These are phyloP conservation scores for Streptanthus diversifolius DNA, from an alignment of 345 rosid species.

Conservation along the genomic window DNA sequence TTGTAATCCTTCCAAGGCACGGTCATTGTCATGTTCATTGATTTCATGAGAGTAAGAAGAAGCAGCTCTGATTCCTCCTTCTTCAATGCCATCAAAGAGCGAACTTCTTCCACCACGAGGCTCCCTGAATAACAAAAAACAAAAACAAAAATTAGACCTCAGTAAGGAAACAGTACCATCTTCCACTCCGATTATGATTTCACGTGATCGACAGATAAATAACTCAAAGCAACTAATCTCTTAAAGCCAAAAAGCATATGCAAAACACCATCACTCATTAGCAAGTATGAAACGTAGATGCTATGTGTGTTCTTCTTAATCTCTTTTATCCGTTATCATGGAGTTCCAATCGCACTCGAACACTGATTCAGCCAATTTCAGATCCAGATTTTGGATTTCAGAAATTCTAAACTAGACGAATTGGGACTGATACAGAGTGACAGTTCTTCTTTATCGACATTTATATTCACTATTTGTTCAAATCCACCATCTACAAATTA, in stretches of 20 bases:
- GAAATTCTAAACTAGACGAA: background rate
- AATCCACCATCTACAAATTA: slow-evolving; percentile 17
- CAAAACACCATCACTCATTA: slow-evolving; percentile 1
- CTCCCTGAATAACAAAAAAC: slow-evolving; percentile 52
- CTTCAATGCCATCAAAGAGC: slow-evolving; percentile 91
- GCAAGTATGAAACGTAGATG: background rate
- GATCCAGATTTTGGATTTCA: background rate
- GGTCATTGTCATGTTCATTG: slow-evolving; percentile 89
- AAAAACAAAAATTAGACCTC: background rate
- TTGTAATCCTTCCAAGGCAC: slow-evolving; percentile 90
- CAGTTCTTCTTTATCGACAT: background rate
- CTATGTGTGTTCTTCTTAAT: background rate
- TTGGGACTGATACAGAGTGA: background rate
- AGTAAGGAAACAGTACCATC: too few species aligned
- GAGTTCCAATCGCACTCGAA: background rate
- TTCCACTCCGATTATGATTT: background rate
- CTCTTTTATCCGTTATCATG: too few species aligned
- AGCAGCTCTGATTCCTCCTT: slow-evolving; percentile 90
- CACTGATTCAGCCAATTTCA: background rate
- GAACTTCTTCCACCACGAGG: slow-evolving; percentile 58
- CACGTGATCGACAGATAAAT: background rate
- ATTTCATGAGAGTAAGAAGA: slow-evolving; percentile 86
- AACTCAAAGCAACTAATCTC: slow-evolving; percentile 7
- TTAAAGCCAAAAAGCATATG: background rate
- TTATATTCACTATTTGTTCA: slow-evolving; percentile 6